Conservation (phyloP, 257 asterid genomes). For the Plantago elongata region DNA sequence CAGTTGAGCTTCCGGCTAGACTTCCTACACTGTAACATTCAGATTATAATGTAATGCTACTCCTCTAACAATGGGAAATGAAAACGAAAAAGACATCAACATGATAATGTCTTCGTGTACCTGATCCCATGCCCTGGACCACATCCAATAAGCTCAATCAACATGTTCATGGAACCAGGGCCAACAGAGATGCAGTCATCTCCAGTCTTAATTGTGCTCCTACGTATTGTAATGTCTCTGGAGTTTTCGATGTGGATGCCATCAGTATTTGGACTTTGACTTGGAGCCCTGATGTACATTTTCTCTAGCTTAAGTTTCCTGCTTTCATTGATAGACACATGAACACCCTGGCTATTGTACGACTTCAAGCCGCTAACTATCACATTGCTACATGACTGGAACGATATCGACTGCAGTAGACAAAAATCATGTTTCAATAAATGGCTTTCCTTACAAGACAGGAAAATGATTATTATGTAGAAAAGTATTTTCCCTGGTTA, state of each 20-base stretch:
- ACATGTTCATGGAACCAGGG: constrained; percentile 56
- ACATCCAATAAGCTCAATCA: constrained; percentile 48
- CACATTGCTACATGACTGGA: constrained; percentile 57
- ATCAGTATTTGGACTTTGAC: constrained; percentile 76
- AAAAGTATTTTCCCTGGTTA: background rate
- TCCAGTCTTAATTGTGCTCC: constrained; percentile 47
- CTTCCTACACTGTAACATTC: constrained; percentile 48
- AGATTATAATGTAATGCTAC: too few relatives aligned
- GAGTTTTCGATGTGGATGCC: constrained; percentile 54
- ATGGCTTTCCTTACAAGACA: too few relatives aligned
- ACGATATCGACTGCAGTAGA: constrained; percentile 47
- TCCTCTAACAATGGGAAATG: too few relatives aligned
- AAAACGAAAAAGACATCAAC: too few relatives aligned
- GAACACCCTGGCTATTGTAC: constrained; percentile 48
- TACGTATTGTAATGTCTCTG: constrained; percentile 35
- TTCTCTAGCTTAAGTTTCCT: constrained; percentile 39
- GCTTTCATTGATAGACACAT: constrained; percentile 39
- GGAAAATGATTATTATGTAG: too few relatives aligned
- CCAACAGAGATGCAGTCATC: constrained; percentile 77
- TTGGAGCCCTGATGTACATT: constrained; percentile 45
- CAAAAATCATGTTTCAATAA: background rate
- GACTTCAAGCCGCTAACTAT: constrained; percentile 40
- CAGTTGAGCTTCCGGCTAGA: constrained; percentile 29
- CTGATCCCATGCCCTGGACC: constrained; percentile 90
- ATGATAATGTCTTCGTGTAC: constrained; percentile 15